Conservation (phyloP, 2,329 filamentous ascomycete species). For the Diaporthe vexans region DNA sequence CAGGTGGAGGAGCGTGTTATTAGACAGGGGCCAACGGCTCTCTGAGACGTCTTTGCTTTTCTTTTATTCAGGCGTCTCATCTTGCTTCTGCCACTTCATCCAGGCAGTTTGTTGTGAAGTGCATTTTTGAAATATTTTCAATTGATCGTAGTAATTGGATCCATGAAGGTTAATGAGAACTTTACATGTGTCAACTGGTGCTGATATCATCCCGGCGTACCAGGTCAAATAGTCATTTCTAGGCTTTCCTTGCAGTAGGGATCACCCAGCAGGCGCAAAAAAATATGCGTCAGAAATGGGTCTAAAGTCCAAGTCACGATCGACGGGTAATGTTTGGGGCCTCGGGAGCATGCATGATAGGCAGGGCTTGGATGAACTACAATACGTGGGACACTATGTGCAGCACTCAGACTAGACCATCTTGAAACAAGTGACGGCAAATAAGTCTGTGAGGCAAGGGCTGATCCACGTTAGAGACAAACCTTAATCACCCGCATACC, state of each 20-base stretch:
- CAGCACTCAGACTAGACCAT: not conserved
- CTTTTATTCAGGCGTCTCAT: not conserved
- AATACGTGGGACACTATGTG: not conserved
- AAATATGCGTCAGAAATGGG: not conserved
- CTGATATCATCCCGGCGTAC: too few species aligned
- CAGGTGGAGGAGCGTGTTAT: too few species aligned
- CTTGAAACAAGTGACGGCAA: slow-evolving; percentile 26
- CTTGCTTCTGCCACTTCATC: not conserved
- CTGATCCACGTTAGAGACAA: slow-evolving; percentile 29
- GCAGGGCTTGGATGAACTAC: slow-evolving; percentile 22
- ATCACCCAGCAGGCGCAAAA: not conserved
- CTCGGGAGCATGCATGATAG: slow-evolving; percentile 13
- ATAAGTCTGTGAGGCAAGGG: slow-evolving; percentile 18
- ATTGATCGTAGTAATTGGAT: too few species aligned
- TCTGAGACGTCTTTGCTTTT: not conserved
- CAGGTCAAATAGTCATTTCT: not conserved
- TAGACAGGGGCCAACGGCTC: not conserved
- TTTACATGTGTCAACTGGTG: not conserved
- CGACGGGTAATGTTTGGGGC: not conserved
- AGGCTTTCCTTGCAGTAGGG: too few species aligned
- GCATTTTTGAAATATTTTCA: too few species aligned
- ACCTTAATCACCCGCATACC: slow-evolving; percentile 17
- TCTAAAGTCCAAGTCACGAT: not conserved
- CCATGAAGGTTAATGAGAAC: not conserved
- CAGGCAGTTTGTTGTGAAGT: not conserved